Conservation (phyloP, 352 stramenopile genomes). For the Phytophthora pini region DNA sequence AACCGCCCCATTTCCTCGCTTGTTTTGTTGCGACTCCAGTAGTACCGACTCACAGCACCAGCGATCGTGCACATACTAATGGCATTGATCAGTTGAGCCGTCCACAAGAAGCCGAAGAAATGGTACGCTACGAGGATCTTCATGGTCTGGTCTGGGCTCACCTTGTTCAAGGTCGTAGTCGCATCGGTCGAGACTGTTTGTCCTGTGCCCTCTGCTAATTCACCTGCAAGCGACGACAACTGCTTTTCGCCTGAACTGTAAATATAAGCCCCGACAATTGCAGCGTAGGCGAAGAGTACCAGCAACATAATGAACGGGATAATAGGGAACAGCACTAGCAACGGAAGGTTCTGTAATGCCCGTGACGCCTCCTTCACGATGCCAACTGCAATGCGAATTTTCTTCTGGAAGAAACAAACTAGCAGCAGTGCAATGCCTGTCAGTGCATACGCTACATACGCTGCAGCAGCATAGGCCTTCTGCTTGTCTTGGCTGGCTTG, state of each 20-base stretch:
- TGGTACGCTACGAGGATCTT: slow-evolving; percentile 78
- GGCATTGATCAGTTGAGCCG: slow-evolving; percentile 95
- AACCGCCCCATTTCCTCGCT: slow-evolving; percentile 70
- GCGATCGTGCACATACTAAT: slow-evolving; percentile 96
- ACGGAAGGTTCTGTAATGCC: slow-evolving; percentile 62
- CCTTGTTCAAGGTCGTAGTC: slow-evolving; percentile 43
- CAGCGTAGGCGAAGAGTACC: slow-evolving; percentile 67
- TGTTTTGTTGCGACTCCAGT: slow-evolving; percentile 89
- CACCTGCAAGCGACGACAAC: slow-evolving; percentile 40
- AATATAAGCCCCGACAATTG: slow-evolving; percentile 68
- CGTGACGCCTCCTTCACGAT: slow-evolving; percentile 84
- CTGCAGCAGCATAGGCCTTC: slow-evolving; percentile 62
- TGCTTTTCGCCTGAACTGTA: slow-evolving; percentile 67
- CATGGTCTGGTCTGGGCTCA: slow-evolving; percentile 68
- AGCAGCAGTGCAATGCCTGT: slow-evolving; percentile 71
- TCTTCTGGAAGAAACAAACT: slow-evolving; percentile 87
- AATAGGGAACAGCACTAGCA: slow-evolving; percentile 76
- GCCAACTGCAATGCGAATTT: slow-evolving; percentile 72
- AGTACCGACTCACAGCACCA: slow-evolving; percentile 92
- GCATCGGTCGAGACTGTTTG: slow-evolving; percentile 18
- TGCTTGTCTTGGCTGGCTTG: slow-evolving; percentile 63
- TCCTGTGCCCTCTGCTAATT: slow-evolving; percentile 11
- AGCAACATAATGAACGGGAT: slow-evolving; percentile 69
- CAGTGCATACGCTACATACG: slow-evolving; percentile 71
- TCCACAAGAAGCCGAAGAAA: slow-evolving; percentile 97